Percentiles rank a stretch among this genome's conserved stretches.
Conservation (phyloP, 805 yeast species). For the Cyberlindnera lachancei region DNA sequence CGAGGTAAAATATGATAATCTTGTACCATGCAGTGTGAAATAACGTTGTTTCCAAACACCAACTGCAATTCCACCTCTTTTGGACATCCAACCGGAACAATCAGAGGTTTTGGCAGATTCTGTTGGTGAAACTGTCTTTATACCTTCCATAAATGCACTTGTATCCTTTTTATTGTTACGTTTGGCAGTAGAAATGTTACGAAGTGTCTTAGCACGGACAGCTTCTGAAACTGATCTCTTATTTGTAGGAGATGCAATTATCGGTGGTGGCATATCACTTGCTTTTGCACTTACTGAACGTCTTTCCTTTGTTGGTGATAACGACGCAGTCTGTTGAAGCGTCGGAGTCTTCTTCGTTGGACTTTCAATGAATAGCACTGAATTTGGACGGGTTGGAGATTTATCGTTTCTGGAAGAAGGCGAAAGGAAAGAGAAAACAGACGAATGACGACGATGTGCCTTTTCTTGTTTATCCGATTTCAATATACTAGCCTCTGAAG, state of each 20-base stretch:
- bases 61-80: constrained; percentile 75
- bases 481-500: constrained; percentile 32
- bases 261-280: constrained; percentile 5
- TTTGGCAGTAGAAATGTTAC: constrained; percentile 44
- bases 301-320: constrained; percentile 15
- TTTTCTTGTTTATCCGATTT: constrained; percentile 17
- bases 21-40: constrained; percentile 85
- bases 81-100: constrained; percentile 93
- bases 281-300: constrained; percentile 48
- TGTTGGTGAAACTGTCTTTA: constrained; percentile 63
- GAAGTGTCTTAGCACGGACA: constrained; percentile 42
- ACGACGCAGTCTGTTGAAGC: constrained; percentile 9
- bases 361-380: constrained; percentile 9
- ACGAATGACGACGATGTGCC: constrained; percentile 53
- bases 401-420: constrained; percentile 7
- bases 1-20: constrained; percentile 80
- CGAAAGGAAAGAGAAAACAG: constrained; percentile 44
- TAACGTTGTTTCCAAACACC: constrained; percentile 88
- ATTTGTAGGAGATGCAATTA: constrained; percentile 4
- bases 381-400: constrained; percentile 10
- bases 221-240: constrained; percentile 44
- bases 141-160: constrained; percentile 84
- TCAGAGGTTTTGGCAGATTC: constrained; percentile 72
- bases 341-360: constrained; percentile 13
- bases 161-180: constrained; percentile 54